Conservation (phyloP, 2,329 filamentous ascomycete genomes). For the Arachnopeziza araneosa region DNA sequence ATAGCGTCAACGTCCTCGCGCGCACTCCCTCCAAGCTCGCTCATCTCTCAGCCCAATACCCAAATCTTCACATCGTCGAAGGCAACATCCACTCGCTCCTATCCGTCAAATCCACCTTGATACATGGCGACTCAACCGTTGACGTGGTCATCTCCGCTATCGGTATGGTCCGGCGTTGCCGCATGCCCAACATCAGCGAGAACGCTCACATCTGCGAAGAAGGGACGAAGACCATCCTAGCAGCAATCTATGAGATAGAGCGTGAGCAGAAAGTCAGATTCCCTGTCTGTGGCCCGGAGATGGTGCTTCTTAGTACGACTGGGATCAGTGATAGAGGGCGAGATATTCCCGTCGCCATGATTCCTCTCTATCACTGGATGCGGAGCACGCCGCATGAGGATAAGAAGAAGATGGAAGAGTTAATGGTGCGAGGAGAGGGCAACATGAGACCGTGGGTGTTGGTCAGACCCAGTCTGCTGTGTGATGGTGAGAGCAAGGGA, state of each 20-base stretch:
- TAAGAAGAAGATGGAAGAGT: conserved; percentile 43
- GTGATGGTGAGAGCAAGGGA: conserved; percentile 23
- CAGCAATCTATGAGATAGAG: conserved; percentile 23
- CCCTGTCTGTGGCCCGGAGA: conserved; percentile 28
- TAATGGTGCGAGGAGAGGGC: conserved; percentile 22
- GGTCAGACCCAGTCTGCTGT: conserved; percentile 29
- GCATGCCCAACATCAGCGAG: conserved; percentile 33
- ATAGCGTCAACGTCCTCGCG: conserved; percentile 39
- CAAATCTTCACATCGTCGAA: conserved; percentile 39
- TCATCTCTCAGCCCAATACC: conserved; percentile 24
- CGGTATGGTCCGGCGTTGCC: conserved; percentile 32
- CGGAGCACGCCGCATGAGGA: conserved; percentile 41
- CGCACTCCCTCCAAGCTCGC: conserved; percentile 46
- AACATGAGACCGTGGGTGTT: conserved; percentile 16
- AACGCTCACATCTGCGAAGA: conserved; percentile 45
- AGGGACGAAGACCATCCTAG: conserved; percentile 39
- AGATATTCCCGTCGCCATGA: conserved; percentile 39
- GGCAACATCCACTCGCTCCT: conserved; percentile 42
- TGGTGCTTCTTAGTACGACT: conserved; percentile 38
- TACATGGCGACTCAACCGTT: conserved; percentile 32
- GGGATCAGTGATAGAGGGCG: conserved; percentile 36
- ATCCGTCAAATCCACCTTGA: conserved; percentile 35
- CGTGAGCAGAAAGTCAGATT: conserved; percentile 13
- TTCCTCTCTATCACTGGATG: conserved; percentile 39
- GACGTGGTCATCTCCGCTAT: conserved; percentile 44